A percentile compares a stretch with the other conserved stretches of the same genome.
Evolutionary conservation across 495 filamentous ascomycete species (phyloP).

Genomic region (Aspergillus kassunensis): DNA sequence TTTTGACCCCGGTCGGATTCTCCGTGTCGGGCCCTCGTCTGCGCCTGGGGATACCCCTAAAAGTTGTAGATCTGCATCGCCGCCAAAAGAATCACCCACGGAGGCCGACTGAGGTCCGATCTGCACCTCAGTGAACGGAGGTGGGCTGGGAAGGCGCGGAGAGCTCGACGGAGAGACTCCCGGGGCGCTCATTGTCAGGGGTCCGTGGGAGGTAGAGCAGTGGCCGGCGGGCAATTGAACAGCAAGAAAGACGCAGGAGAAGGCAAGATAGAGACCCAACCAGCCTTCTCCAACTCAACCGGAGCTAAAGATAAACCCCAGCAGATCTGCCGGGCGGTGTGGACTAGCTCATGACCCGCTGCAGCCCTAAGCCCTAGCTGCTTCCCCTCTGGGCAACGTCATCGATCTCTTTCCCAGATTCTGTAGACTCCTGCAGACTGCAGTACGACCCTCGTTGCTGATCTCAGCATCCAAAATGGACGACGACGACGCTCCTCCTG

Average conservation of each 20-base stretch:
- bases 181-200: constrained; percentile 42
- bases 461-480: constrained; percentile 31
- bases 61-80: constrained; percentile 30
- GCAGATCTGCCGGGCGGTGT: constrained; percentile 15
- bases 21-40: constrained; percentile 65
- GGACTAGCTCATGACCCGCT: constrained; percentile 23
- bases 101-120: constrained; percentile 79
- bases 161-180: constrained; percentile 71
- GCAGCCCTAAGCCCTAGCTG: constrained; percentile 41
- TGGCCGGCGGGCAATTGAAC: constrained; percentile 17
- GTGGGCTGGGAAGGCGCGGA: constrained; percentile 82
- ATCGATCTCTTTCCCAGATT: constrained; percentile 16
- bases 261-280: constrained; percentile 4
- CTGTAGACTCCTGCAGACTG: constrained; percentile 5
- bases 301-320: constrained; percentile 22
- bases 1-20: constrained; percentile 90
- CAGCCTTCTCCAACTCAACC: constrained; percentile 12
- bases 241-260: neutral
- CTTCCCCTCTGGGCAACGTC: constrained; percentile 33
- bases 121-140: constrained; percentile 86
- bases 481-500: constrained; percentile 70
- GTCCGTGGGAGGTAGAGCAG: constrained; percentile 3
- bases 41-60: constrained; percentile 44
- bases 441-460: neutral
- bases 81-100: constrained; percentile 48